Conservation (phyloP, 208 protist genomes). For the Leishmania guyanensis region DNA sequence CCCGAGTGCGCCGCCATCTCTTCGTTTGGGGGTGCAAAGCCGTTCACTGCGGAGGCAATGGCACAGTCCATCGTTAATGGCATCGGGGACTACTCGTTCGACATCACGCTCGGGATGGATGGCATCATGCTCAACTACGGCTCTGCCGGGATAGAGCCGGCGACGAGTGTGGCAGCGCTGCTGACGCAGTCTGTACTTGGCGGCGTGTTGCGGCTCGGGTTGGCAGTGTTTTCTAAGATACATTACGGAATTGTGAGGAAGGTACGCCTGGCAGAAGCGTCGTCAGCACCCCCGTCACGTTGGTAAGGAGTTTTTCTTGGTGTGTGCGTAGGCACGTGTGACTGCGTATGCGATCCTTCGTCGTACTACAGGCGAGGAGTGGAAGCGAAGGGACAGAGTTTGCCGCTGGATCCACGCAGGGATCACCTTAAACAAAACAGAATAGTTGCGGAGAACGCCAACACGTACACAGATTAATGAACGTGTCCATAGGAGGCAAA, state of each 20-base stretch:
- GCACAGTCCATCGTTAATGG: conserved; percentile 45
- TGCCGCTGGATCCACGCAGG: not conserved
- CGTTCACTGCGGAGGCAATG: conserved; percentile 62
- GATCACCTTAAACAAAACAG: conserved; percentile 6
- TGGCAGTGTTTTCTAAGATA: conserved; percentile 63
- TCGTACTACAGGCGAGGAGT: not conserved
- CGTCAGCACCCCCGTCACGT: conserved; percentile 11
- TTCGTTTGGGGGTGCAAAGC: conserved; percentile 63
- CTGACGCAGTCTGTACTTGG: conserved; percentile 41
- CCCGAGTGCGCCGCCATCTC: conserved; percentile 82
- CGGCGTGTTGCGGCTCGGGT: conserved; percentile 59
- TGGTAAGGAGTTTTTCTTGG: not conserved
- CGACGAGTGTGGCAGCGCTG: conserved; percentile 54
- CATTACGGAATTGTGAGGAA: conserved; percentile 80
- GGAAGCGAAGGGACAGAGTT: not conserved
- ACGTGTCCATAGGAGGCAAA: too few relatives aligned
- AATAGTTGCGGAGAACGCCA: not conserved
- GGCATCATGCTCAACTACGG: conserved; percentile 56
- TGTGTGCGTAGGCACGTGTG: not conserved
- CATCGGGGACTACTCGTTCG: conserved; percentile 78
- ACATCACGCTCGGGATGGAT: conserved; percentile 76
- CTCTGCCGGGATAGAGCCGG: conserved; percentile 68
- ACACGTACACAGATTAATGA: not conserved
- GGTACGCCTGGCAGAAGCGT: conserved; percentile 37
- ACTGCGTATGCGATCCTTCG: not conserved